phyloP scores from a whole-genome alignment of 768 basidiomycete genomes.

The Termitomyces sp. region DNA sequence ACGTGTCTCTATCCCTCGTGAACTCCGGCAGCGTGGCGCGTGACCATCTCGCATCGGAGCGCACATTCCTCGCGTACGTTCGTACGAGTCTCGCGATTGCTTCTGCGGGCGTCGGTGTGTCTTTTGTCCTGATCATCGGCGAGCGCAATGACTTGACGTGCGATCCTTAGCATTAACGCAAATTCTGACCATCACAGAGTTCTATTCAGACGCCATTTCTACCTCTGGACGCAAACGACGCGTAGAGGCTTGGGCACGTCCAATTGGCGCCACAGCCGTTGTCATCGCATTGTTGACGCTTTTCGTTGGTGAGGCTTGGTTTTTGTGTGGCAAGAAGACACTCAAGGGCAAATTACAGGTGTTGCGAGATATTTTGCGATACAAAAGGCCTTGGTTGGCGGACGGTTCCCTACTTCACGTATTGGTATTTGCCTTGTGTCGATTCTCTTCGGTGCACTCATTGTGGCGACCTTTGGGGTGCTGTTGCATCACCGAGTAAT shows the following conservation, averaged over 20 bases:
- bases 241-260: constrained; percentile 24
- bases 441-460: constrained; percentile 2
- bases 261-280: constrained; percentile 38
- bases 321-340: not conserved
- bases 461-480: constrained; percentile 4
- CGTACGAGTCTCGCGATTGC: constrained; percentile 43
- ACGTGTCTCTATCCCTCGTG: constrained; percentile 23
- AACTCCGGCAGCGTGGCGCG: constrained; percentile 46
- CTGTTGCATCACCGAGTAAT: not conserved
- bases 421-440: constrained; percentile 1
- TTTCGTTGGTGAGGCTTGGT: constrained; percentile 12
- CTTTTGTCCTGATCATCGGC: not conserved
- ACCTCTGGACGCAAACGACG: not conserved
- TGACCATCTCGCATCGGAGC: constrained; percentile 46
- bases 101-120: constrained; percentile 34
- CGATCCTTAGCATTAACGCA: constrained; percentile 35
- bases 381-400: constrained; percentile 8
- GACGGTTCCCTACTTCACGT: constrained; percentile 11
- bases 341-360: not conserved
- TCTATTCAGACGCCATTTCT: constrained; percentile 5
- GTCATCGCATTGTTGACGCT: constrained; percentile 30
- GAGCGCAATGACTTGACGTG: not conserved
- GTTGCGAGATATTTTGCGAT: constrained; percentile 9
- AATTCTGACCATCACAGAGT: constrained; percentile 34
- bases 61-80: constrained; percentile 48